Evolutionary conservation across 495 filamentous ascomycete genomes (phyloP), one percentile per base, ranked within the genome.

Genomic region (Tuber brumale): DNA sequence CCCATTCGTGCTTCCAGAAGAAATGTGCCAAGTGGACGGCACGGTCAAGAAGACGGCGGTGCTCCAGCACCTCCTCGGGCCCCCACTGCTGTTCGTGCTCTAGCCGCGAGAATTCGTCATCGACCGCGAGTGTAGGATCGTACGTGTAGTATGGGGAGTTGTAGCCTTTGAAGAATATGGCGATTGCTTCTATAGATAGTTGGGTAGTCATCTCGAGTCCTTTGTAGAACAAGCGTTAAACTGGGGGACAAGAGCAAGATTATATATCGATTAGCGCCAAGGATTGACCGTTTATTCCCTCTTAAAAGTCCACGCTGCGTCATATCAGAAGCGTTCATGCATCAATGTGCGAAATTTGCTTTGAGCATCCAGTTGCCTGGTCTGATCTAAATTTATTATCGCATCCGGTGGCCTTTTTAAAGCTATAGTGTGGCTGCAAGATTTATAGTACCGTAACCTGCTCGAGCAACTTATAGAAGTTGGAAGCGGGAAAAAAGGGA

Each of bases 1-100:
- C 57, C 57, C 57, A 66, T 8, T 66, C 57, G 1, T 66, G 57
- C 57, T 66, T 66, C 57, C 57, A 66, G 57, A 66, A 66, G 57
- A 66, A 66, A 14, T 35, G 12, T 35, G 57, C 57, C 27, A 66
- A 35, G 27, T 66, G 57, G 27, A 35, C 14, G 27, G 57, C 57
- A 19, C 57, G 57, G 12, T 66, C 27, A 14, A 66, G 14, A 16
- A 66, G 57, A 18, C 18, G 35, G 57, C 57, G 57, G 19, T 66
- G 57, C 57, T 31, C 27, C 14, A 19, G 57, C 27, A 18, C 57
- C 27, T 66, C 57, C 16, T 19, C 57, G 57, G 57, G 12, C 2
- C 27, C 57, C 57, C 57, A 66, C 27, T 35, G 57, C 27, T 35
- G 31, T 2, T 18, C 27, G 16, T 19, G 57, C 57, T 18, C 27